Evolutionary conservation across 371 early-diverging fungal genomes (phyloP).

Genomic region (Mycotypha africana): DNA sequence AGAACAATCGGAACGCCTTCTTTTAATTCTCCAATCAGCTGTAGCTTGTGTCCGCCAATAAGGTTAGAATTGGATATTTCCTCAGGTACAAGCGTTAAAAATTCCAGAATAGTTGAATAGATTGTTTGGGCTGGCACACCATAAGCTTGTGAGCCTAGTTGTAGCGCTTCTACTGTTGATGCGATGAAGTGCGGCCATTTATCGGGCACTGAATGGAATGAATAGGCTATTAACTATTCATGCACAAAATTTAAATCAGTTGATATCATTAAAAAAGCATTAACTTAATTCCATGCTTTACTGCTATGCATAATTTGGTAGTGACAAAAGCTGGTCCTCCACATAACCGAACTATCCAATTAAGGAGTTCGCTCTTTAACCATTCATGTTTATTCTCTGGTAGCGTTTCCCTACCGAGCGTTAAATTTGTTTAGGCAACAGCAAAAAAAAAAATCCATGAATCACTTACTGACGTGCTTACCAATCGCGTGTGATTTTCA

Average conservation of each 20-base stretch:
- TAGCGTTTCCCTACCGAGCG: slow-evolving; percentile 48
- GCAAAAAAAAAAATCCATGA: background rate
- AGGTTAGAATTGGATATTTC: slow-evolving; percentile 62
- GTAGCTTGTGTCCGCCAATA: slow-evolving; percentile 39
- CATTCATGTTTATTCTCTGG: slow-evolving; percentile 56
- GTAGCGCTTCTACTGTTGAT: slow-evolving; percentile 43
- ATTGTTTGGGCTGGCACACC: slow-evolving; percentile 23
- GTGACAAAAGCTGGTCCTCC: slow-evolving; percentile 62
- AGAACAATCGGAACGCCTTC: slow-evolving; percentile 43
- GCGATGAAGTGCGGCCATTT: slow-evolving; percentile 61
- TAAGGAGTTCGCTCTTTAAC: slow-evolving; percentile 57
- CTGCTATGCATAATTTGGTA: slow-evolving; percentile 72
- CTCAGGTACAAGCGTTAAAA: slow-evolving; percentile 74
- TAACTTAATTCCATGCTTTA: slow-evolving; percentile 26
- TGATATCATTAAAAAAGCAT: too few species aligned
- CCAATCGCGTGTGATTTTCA: slow-evolving; percentile 78
- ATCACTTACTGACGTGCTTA: slow-evolving; percentile 16
- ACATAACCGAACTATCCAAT: slow-evolving; percentile 54
- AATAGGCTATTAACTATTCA: slow-evolving; percentile 59
- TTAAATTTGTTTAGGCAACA: background rate
- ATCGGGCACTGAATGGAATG: slow-evolving; percentile 57
- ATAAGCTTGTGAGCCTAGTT: slow-evolving; percentile 28
- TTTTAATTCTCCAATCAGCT: slow-evolving; percentile 43
- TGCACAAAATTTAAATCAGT: too few species aligned
- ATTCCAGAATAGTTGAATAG: slow-evolving; percentile 58